Evolutionary conservation across 176 grass and related monocot genomes (phyloP), one percentile per base, ranked within the genome.

Genomic region (Aegilops sharonensis): DNA sequence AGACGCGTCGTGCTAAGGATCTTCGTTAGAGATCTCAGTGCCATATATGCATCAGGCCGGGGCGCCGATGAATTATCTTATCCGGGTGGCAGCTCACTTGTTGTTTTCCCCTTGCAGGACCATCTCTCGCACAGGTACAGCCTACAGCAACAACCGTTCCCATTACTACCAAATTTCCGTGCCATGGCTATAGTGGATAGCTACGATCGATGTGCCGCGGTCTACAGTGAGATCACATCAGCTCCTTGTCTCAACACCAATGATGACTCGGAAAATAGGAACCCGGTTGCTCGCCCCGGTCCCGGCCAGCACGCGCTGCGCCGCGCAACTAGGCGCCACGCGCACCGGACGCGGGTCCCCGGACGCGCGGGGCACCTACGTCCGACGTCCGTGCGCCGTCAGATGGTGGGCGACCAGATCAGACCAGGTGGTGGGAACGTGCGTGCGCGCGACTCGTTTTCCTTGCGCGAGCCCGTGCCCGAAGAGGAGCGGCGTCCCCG

Each of bases 51-150:
- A 36, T 36, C 35, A 36, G 35, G 35, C 35, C 35, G 9, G 42
- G 47, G 10, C 31, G 18, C 45, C 29, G 61, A 68, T 76, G 54
- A 64, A 37, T 21, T 24, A 35, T 50, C 30, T 34, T 29, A 35
- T 35, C 37, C 25, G 6, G 36, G 8, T 2, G 45, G 86, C 8
- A 65, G 87, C 84, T 89, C 52, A 5, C n/a, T 89, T 5, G 87
- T 88, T 78, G 81, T 84, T 89, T 64, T 84, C 81, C 70, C 36
- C 5, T 27, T 25, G 35, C 39, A 89, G 87, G 81, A 89, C 75
- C 81, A 89, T 84, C 84, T 15, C 32, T 76, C 13, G 31, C 17
- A 54, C 75, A 54, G 59, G 36, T 20, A 68, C 66, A 35, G 15
- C 66, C 6, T 68, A 14, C 64, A 48, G 25, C 79, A 78, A 70